Evolutionary conservation across 805 yeast genomes (phyloP).

Genomic region (Saccharomyces jurei): DNA sequence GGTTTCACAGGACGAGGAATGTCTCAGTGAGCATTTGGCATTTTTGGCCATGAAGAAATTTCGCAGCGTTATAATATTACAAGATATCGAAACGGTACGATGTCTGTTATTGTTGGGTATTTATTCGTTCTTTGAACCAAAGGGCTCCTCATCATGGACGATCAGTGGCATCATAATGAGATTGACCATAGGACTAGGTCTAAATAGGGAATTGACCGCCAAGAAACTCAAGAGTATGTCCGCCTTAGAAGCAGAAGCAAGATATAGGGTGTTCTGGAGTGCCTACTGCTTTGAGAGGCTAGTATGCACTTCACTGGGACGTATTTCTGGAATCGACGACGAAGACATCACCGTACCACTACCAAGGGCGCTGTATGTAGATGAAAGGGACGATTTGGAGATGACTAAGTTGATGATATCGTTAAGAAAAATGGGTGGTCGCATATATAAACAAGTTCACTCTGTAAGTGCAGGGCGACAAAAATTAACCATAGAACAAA

Average conservation of each 20-base stretch:
- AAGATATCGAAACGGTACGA: constrained; percentile 35
- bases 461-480: constrained; percentile 34
- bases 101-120: constrained; percentile 39
- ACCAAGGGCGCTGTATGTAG: constrained; percentile 35
- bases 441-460: constrained; percentile 39
- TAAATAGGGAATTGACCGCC: constrained; percentile 34
- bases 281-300: constrained; percentile 42
- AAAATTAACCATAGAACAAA: constrained; percentile 27
- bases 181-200: constrained; percentile 38
- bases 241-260: constrained; percentile 35
- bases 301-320: constrained; percentile 41
- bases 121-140: constrained; percentile 43
- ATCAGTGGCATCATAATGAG: constrained; percentile 42
- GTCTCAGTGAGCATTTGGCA: constrained; percentile 35
- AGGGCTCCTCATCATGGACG: constrained; percentile 45
- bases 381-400: constrained; percentile 35
- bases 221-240: constrained; percentile 26
- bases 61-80: constrained; percentile 32
- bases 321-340: constrained; percentile 42
- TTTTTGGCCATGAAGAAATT: constrained; percentile 36
- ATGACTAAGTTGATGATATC: constrained; percentile 37
- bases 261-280: constrained; percentile 43
- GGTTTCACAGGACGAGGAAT: constrained; percentile 30
- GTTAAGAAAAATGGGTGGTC: constrained; percentile 41
- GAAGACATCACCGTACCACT: constrained; percentile 41